These are phyloP conservation scores for Suhomyces choctaworum DNA, from an alignment of 1,139 yeast species.

Conservation along the genomic window DNA sequence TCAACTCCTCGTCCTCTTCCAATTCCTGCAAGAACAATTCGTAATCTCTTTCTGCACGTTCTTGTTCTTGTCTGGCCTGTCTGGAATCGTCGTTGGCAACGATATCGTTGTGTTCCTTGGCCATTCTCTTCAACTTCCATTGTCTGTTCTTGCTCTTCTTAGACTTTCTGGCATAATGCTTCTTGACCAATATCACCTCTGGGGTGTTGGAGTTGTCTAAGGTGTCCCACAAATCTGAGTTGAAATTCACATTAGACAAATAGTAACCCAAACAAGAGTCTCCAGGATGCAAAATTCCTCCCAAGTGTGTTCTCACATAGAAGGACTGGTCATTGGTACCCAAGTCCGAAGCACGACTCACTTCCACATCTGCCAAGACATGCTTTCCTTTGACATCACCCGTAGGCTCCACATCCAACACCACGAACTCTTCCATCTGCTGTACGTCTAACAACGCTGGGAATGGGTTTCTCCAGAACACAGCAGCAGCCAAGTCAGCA, in stretches of 20 bases:
- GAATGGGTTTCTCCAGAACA: constrained; percentile 89
- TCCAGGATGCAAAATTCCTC: constrained; percentile 93
- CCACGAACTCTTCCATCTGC: constrained; percentile 83
- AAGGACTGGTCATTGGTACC: constrained; percentile 81
- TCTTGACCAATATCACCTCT: constrained; percentile 93
- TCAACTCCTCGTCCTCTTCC: constrained; percentile 94
- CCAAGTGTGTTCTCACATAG: constrained; percentile 85
- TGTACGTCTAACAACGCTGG: constrained; percentile 73
- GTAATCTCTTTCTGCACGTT: constrained; percentile 91
- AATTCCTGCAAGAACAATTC: constrained; percentile 95
- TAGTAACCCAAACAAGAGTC: constrained; percentile 92
- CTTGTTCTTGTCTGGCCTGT: constrained; percentile 84
- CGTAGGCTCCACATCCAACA: constrained; percentile 90
- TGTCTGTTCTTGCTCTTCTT: constrained; percentile 76
- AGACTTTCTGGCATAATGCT: constrained; percentile 78
- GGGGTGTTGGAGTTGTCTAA: constrained; percentile 65
- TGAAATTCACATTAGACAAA: constrained; percentile 79
- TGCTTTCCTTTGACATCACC: constrained; percentile 79
- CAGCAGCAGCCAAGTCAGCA: constrained; percentile 74
- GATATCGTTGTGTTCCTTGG: constrained; percentile 86
- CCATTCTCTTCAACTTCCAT: constrained; percentile 99
- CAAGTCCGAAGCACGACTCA: constrained; percentile 82
- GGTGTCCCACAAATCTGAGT: constrained; percentile 80
- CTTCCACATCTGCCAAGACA: constrained; percentile 86
- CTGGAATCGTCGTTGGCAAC: constrained; percentile 77